phyloP scores from a whole-genome alignment of 179 eudicot genomes.

The Beta corolliflora region DNA sequence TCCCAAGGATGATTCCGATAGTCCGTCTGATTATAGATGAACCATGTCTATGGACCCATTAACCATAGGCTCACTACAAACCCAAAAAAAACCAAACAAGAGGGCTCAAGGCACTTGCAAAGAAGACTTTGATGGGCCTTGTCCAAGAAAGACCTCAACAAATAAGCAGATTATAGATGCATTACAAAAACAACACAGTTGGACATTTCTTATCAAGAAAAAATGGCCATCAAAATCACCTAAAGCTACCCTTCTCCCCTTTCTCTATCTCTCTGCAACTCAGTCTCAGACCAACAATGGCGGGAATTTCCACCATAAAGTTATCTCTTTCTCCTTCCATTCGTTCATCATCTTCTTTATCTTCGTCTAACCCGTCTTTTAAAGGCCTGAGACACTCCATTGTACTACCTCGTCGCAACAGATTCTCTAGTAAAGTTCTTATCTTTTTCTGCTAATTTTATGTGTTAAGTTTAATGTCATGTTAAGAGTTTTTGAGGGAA shows the following conservation, averaged over 20 bases:
- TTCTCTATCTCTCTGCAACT: constrained; percentile 15
- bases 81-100: too few species aligned
- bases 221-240: constrained; percentile 20
- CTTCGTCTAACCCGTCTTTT: constrained; percentile 33
- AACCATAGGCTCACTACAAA: too few species aligned
- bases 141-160: not conserved
- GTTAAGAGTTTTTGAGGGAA: not conserved
- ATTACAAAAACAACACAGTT: not conserved
- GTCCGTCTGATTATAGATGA: too few species aligned
- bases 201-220: constrained; percentile 25
- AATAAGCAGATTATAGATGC: not conserved
- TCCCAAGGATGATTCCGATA: too few species aligned
- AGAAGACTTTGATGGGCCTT: not conserved
- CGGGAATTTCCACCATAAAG: constrained; percentile 47
- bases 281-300: constrained; percentile 39
- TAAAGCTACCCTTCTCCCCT: not conserved
- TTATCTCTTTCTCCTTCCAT: constrained; percentile 37
- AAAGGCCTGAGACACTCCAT: constrained; percentile 30
- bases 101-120: not conserved
- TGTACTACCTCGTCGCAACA: constrained; percentile 40
- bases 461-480: not conserved
- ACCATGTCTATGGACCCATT: too few species aligned
- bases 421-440: constrained; percentile 52
- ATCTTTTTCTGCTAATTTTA: not conserved
- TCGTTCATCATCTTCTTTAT: constrained; percentile 40